Percentiles rank a stretch among this genome's conserved stretches.
Evolutionary conservation across 306 rosid species (phyloP).

Genomic region (Citrullus colocynthis): DNA sequence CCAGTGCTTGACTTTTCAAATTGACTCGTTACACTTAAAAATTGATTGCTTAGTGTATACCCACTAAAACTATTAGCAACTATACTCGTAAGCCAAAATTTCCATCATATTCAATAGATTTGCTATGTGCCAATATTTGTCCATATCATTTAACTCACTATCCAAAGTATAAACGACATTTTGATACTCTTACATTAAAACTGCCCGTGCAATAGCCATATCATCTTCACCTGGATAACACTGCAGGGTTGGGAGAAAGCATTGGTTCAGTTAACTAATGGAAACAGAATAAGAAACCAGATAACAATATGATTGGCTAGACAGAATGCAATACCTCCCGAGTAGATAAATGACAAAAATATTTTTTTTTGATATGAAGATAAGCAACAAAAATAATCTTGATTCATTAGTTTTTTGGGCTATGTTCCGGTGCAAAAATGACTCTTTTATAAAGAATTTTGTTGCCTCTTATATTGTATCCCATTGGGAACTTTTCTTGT

Average conservation of each 20-base stretch:
- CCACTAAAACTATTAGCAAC: neutral
- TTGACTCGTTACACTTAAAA: neutral
- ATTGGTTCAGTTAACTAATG: slow-evolving; percentile 11
- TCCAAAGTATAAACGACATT: neutral
- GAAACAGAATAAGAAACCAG: slow-evolving; percentile 1
- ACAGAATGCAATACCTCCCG: neutral
- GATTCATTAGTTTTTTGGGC: neutral
- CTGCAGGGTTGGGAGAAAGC: slow-evolving; percentile 37
- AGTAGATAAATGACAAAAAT: neutral
- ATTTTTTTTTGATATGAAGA: too few relatives aligned
- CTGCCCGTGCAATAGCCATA: slow-evolving; percentile 72
- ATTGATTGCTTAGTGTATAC: neutral
- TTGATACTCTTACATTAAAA: slow-evolving; percentile 50
- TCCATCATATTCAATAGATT: neutral
- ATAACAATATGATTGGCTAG: neutral
- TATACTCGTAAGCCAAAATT: neutral
- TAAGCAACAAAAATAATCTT: neutral
- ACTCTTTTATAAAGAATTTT: neutral
- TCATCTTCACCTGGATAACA: slow-evolving; percentile 97
- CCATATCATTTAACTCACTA: neutral
- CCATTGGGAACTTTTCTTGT: neutral
- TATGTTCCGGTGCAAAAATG: neutral
- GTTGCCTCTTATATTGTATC: neutral
- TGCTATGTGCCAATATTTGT: neutral
- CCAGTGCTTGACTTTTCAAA: neutral